Evolutionary conservation across 2,329 filamentous ascomycete species (phyloP).

Genomic region (Graphilbum fragrans): DNA sequence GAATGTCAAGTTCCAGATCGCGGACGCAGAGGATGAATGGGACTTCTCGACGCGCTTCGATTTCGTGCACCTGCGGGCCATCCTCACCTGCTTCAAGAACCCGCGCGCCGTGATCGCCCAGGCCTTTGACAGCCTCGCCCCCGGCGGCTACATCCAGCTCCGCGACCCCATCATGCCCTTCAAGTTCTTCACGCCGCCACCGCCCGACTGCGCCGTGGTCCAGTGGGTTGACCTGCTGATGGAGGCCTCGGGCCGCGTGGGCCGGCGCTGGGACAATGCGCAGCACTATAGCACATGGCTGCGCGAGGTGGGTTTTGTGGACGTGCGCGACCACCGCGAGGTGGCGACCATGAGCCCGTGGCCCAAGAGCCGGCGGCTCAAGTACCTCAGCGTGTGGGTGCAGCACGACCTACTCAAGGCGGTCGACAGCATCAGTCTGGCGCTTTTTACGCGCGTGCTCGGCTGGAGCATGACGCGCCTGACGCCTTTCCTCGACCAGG

Average conservation of each 20-base stretch:
- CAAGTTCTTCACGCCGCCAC: conserved; percentile 12
- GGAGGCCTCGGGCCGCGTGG: conserved; percentile 10
- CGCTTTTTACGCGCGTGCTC: conserved; percentile 14
- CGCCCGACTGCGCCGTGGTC: conserved; percentile 11
- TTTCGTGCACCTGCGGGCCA: conserved; percentile 14
- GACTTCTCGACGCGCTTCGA: conserved; percentile 12
- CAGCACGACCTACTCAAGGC: conserved; percentile 13
- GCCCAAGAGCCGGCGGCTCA: conserved; percentile 11
- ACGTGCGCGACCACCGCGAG: conserved; percentile 12
- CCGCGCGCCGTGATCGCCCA: conserved; percentile 11
- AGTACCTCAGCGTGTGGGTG: conserved; percentile 12
- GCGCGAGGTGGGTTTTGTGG: conserved; percentile 11
- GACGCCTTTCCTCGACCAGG: conserved; percentile 9
- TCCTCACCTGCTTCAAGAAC: conserved; percentile 14
- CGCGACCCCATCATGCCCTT: conserved; percentile 16
- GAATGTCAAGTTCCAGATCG: conserved; percentile 16
- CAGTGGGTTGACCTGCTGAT: conserved; percentile 12
- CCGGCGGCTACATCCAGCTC: conserved; percentile 15
- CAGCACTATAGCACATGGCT: conserved; percentile 11
- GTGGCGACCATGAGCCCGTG: conserved; percentile 13
- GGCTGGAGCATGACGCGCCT: conserved; percentile 11
- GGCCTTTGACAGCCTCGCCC: conserved; percentile 10
- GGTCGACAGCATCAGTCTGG: conserved; percentile 14
- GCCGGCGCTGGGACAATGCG: conserved; percentile 13
- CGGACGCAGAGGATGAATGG: conserved; percentile 16